Evolutionary conservation across 768 basidiomycete species (phyloP).

Genomic region (Lactarius evosmus): DNA sequence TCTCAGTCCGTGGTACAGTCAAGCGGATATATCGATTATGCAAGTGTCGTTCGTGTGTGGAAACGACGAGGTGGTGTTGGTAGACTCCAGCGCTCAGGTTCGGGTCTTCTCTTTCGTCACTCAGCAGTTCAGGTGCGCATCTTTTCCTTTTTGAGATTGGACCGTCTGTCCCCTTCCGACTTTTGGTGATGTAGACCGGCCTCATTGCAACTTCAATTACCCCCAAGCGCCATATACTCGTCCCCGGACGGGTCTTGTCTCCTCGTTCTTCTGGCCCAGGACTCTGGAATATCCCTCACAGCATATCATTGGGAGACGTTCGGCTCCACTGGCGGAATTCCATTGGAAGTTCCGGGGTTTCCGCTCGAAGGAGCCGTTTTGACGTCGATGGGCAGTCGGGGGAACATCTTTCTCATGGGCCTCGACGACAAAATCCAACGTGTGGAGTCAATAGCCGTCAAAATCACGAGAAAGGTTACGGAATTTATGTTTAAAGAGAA

Average conservation of each 20-base stretch:
- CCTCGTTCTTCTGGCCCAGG: constrained; percentile 34
- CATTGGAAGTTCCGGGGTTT: constrained; percentile 36
- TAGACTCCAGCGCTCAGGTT: constrained; percentile 44
- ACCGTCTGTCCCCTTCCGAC: background rate
- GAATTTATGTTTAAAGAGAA: constrained; percentile 54
- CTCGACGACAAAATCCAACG: constrained; percentile 36
- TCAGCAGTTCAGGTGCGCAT: constrained; percentile 51
- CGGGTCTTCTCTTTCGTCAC: constrained; percentile 54
- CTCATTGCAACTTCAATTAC: constrained; percentile 37
- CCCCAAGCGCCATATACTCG: constrained; percentile 39
- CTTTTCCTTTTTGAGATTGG: too few species aligned
- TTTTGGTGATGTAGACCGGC: constrained; percentile 39
- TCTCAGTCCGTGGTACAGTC: constrained; percentile 44
- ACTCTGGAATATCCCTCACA: constrained; percentile 29
- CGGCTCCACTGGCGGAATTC: constrained; percentile 47
- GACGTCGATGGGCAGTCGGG: constrained; percentile 47
- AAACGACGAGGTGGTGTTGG: constrained; percentile 51
- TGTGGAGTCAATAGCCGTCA: constrained; percentile 46
- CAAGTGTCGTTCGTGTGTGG: constrained; percentile 44
- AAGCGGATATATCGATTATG: constrained; percentile 31
- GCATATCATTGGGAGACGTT: constrained; percentile 58
- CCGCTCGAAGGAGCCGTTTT: constrained; percentile 32
- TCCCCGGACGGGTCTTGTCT: constrained; percentile 58
- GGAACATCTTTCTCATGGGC: constrained; percentile 42
- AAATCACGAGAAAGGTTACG: constrained; percentile 53